Evolutionary conservation across 176 grass and related monocot species (phyloP), one percentile per base, ranked within the genome.

Genomic region (Oryza longistaminata): DNA sequence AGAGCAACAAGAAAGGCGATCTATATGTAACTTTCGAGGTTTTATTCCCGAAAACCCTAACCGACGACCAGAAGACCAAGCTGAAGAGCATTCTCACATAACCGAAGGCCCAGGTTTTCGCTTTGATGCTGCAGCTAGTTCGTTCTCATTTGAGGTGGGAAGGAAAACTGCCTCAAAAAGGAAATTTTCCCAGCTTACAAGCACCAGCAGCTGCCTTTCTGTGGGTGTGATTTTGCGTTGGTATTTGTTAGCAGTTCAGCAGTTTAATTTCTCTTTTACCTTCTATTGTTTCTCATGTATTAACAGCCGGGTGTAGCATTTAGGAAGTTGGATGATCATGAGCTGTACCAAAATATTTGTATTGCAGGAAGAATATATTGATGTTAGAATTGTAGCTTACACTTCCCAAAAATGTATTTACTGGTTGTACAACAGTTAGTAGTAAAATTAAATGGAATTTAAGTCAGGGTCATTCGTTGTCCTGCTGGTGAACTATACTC

Each of bases 1-100:
- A 91, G 87, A 99, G 93, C 69, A 87, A 93, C 89, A 99, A 96
- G 86, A 99, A 90, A 77, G 97, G 97, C 0, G 93, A 99, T 76
- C 90, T 99, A 17, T 92, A 91, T 6, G 75, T 94, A 11, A 88
- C 93, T 3, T 99, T 89, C 0, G 97, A 99, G 85, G 97, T 96
- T 68, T 73, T 92, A 27, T 99, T 99, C 75, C 93, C 97, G 2
- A 99, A 94, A 81, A 91, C 88, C 0, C 62, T 99, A 78, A 91
- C 92, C 0, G 92, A 94, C 22, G 86, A 92, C 68, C 90, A 99
- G 90, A 99, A 96, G 87, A 78, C 75, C 11, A 96, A 99, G 90
- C 89, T 99, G 29, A 99, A 96, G 86, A 77, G 81, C 3, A 33
- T 91, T 89, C 90, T 99, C 86, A 89, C 80, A 7, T 99, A 86